Evolutionary conservation across 169 alveolate species (phyloP).

Genomic region (Eimeria maxima): DNA sequence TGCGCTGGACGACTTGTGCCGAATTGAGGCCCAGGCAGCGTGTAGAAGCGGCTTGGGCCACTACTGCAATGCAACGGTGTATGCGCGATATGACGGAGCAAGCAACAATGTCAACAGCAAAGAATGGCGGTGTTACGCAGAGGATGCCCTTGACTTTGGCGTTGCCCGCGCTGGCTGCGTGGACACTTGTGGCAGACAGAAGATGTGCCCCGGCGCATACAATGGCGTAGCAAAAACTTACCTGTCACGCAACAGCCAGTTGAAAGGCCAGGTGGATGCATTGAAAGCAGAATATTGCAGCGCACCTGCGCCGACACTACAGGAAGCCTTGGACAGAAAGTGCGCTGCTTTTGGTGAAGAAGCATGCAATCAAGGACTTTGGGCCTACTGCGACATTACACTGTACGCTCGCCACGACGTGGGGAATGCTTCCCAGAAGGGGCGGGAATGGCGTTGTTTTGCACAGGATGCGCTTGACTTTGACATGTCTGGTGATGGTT

Average conservation of each 20-base stretch:
- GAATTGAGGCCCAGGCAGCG: not conserved
- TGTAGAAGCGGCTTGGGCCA: not conserved
- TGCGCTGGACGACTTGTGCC: slow-evolving; percentile 23
- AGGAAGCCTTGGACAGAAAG: slow-evolving; percentile 56
- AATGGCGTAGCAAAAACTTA: not conserved
- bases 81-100: slow-evolving; percentile 13
- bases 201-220: slow-evolving; percentile 43
- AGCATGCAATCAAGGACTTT: not conserved
- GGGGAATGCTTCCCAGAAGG: not conserved
- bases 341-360: not conserved
- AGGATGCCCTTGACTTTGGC: not conserved
- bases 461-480: slow-evolving; percentile 32
- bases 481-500: not conserved
- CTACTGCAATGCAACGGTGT: not conserved
- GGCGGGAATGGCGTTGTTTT: slow-evolving; percentile 26
- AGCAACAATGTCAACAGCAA: not conserved
- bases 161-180: slow-evolving; percentile 17
- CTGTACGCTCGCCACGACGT: slow-evolving; percentile 7
- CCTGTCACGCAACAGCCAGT: not conserved
- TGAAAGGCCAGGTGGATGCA: not conserved
- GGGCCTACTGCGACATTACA: not conserved
- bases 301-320: slow-evolving; percentile 48
- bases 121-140: slow-evolving; percentile 37
- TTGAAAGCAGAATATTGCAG: not conserved
- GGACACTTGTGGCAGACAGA: slow-evolving; percentile 8